Percentiles rank a stretch among this genome's conserved stretches.
Evolutionary conservation across 345 rosid species (phyloP).

Genomic region (Toxicodendron radicans): DNA sequence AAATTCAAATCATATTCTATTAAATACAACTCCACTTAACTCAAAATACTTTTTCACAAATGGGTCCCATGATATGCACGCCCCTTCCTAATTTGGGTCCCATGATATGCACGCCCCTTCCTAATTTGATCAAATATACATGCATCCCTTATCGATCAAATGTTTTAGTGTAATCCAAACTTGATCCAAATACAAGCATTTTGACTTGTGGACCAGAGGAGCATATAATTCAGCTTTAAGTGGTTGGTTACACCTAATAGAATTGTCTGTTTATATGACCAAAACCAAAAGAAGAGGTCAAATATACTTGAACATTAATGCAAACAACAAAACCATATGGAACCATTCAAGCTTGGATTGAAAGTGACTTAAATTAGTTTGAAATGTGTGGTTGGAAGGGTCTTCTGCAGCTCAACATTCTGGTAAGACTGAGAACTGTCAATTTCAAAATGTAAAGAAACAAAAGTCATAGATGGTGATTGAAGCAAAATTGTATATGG

Average conservation of each 20-base stretch:
- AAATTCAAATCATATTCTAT: no score
- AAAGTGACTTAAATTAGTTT: not conserved
- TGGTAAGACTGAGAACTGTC: not conserved
- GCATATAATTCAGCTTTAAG: not conserved
- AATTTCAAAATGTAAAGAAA: no score
- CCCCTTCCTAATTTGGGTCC: no score
- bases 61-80: no score
- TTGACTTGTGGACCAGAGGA: not conserved
- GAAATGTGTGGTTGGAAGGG: not conserved
- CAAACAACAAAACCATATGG: not conserved
- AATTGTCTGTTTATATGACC: not conserved
- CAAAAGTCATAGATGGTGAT: not conserved
- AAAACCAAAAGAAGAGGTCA: not conserved
- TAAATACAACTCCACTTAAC: no score
- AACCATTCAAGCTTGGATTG: not conserved
- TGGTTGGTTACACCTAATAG: constrained; percentile 4
- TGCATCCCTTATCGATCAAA: no score
- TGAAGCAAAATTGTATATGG: not conserved
- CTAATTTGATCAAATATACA: no score
- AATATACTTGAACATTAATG: not conserved
- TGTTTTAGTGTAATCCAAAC: no score
- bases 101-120: no score
- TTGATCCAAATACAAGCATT: not conserved
- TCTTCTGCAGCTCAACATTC: not conserved
- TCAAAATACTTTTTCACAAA: no score